Percentiles rank a stretch among this genome's conserved stretches.
Evolutionary conservation across 495 filamentous ascomycete genomes (phyloP).

Genomic region (Daldinia decipiens): DNA sequence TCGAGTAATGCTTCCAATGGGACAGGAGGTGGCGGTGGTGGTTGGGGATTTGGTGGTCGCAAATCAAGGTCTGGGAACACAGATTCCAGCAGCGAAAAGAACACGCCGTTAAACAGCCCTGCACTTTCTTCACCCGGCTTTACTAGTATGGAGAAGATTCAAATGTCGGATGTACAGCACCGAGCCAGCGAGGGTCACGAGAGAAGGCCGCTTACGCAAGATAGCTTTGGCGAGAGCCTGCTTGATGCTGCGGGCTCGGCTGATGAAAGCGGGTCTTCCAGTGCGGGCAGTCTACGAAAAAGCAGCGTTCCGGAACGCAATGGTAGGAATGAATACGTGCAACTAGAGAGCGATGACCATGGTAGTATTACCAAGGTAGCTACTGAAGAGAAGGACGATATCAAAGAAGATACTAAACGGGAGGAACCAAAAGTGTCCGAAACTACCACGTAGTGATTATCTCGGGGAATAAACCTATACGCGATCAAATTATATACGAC

Average conservation of each 20-base stretch:
- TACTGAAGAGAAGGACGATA: constrained; percentile 11
- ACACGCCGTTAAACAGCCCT: constrained; percentile 46
- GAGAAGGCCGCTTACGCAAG: constrained; percentile 44
- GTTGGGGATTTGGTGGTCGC: constrained; percentile 52
- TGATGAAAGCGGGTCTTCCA: constrained; percentile 47
- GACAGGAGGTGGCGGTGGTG: constrained; percentile 31
- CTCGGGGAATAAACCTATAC: neutral
- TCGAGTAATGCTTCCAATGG: constrained; percentile 41
- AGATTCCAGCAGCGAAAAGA: constrained; percentile 50
- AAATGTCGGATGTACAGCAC: constrained; percentile 34
- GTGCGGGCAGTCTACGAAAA: constrained; percentile 41
- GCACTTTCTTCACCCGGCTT: constrained; percentile 41
- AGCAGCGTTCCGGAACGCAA: constrained; percentile 1
- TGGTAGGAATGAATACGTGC: constrained; percentile 9
- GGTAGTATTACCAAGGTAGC: neutral
- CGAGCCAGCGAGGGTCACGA: constrained; percentile 40
- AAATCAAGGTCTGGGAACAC: constrained; percentile 36
- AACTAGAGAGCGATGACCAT: constrained; percentile 9
- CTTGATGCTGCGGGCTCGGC: constrained; percentile 50
- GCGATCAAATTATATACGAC: neutral
- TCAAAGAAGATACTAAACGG: constrained; percentile 1
- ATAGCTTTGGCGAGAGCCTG: constrained; percentile 55
- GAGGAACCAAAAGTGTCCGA: constrained; percentile 20
- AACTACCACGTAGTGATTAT: constrained; percentile 12
- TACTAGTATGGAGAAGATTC: constrained; percentile 41